Evolutionary conservation across 2,329 filamentous ascomycete genomes (phyloP).

Genomic region (Apiospora koreana): DNA sequence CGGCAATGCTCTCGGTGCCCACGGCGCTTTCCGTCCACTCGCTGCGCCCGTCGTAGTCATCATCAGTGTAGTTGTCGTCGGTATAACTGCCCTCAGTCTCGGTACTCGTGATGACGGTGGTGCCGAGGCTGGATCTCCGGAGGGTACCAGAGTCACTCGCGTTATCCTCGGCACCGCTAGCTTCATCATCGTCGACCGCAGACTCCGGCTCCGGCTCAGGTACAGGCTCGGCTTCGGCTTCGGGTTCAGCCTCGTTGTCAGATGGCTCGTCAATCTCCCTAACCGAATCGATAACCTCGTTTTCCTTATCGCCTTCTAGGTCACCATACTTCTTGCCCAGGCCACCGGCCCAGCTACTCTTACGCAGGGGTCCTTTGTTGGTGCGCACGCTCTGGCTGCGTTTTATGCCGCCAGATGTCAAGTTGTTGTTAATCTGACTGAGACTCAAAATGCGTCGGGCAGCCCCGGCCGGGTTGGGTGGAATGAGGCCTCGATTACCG

Average conservation of each 20-base stretch:
- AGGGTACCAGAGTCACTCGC: constrained; percentile 54
- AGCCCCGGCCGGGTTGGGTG: constrained; percentile 53
- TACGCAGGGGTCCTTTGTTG: constrained; percentile 53
- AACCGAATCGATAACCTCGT: constrained; percentile 47
- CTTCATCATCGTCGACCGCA: constrained; percentile 30
- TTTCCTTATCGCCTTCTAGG: constrained; percentile 57
- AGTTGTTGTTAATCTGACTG: constrained; percentile 83
- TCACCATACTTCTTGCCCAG: constrained; percentile 50
- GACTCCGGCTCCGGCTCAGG: constrained; percentile 8
- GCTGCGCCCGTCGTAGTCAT: constrained; percentile 41
- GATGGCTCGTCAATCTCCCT: constrained; percentile 60
- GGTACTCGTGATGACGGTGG: constrained; percentile 44
- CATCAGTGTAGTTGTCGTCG: constrained; percentile 36
- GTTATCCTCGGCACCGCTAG: constrained; percentile 19
- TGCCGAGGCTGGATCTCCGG: constrained; percentile 49
- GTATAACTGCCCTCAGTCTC: constrained; percentile 27
- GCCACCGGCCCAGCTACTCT: constrained; percentile 64
- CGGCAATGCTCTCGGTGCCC: constrained; percentile 29
- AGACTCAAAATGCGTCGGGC: constrained; percentile 85
- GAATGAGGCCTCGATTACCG: constrained; percentile 47
- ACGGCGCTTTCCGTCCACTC: constrained; percentile 51
- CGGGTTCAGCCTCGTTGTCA: constrained; percentile 27
- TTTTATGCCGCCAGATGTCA: constrained; percentile 64
- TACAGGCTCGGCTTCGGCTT: constrained; percentile 27
- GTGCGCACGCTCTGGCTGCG: constrained; percentile 71